Conservation (phyloP, 208 protist genomes). For the Trypanosoma lewisi region DNA sequence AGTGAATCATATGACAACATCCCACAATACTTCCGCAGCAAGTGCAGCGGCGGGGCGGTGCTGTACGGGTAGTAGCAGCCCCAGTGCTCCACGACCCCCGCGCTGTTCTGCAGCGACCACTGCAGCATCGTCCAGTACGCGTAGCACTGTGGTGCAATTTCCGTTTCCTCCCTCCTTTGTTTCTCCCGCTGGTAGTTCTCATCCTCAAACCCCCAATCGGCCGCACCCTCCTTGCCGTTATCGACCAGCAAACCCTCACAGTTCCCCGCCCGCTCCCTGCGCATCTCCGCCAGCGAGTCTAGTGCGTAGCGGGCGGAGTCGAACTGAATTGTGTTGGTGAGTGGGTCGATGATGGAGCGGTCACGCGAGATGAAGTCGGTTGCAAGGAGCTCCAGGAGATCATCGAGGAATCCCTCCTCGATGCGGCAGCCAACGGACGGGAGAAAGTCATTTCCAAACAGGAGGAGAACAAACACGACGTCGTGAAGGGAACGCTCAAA, state of each 20-base stretch:
- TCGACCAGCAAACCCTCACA: conserved; percentile 32
- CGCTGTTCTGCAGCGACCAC: conserved; percentile 88
- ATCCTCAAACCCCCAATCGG: conserved; percentile 43
- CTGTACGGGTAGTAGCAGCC: conserved; percentile 86
- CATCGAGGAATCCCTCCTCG: conserved; percentile 91
- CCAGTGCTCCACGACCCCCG: conserved; percentile 81
- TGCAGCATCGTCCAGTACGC: conserved; percentile 92
- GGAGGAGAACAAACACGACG: conserved; percentile 97
- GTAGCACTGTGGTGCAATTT: conserved; percentile 66
- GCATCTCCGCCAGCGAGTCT: conserved; percentile 70
- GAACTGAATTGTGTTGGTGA: conserved; percentile 77
- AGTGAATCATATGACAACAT: conserved; percentile 71
- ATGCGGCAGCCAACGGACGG: conserved; percentile 95
- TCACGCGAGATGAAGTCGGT: conserved; percentile 79
- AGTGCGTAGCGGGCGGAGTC: conserved; percentile 75
- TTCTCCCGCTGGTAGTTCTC: conserved; percentile 42
- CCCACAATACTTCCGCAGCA: conserved; percentile 79
- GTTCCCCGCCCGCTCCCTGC: conserved; percentile 24
- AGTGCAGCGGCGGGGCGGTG: conserved; percentile 59
- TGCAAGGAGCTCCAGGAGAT: conserved; percentile 74
- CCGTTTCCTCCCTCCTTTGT: conserved; percentile 33
- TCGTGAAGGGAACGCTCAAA: conserved; percentile 93
- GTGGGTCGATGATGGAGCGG: conserved; percentile 61
- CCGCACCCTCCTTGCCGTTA: conserved; percentile 28
- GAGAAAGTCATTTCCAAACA: conserved; percentile 99